A percentile compares a stretch with the other conserved stretches of the same genome.
Conservation (phyloP, 495 filamentous ascomycete genomes). For the Penicillium coffeae region DNA sequence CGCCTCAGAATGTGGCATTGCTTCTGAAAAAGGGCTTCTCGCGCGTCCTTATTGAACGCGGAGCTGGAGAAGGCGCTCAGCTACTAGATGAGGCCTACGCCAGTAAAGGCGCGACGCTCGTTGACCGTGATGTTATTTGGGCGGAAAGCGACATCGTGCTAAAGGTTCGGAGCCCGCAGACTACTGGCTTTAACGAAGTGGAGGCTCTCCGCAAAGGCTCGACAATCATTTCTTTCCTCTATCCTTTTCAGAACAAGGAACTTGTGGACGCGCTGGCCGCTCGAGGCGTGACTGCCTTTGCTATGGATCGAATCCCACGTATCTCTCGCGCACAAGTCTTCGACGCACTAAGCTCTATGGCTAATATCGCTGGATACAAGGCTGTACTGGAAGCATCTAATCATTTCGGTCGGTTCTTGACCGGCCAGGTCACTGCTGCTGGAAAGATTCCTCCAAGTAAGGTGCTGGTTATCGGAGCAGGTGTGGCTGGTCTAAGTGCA, state of each 20-base stretch:
- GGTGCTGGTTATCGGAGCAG: slow-evolving; percentile 77
- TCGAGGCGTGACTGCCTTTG: slow-evolving; percentile 63
- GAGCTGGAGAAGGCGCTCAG: slow-evolving; percentile 68
- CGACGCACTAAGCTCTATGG: slow-evolving; percentile 74
- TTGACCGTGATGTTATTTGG: slow-evolving; percentile 60
- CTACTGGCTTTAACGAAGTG: slow-evolving; percentile 53
- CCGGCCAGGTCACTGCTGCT: slow-evolving; percentile 78
- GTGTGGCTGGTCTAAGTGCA: slow-evolving; percentile 75
- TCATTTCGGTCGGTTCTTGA: slow-evolving; percentile 75
- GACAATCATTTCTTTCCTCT: slow-evolving; percentile 71
- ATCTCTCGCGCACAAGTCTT: slow-evolving; percentile 80
- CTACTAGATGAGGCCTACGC: slow-evolving; percentile 69
- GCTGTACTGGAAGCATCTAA: slow-evolving; percentile 80
- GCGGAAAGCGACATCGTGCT: slow-evolving; percentile 67
- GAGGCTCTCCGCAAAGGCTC: slow-evolving; percentile 56
- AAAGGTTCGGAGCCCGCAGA: slow-evolving; percentile 69
- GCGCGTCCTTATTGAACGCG: slow-evolving; percentile 68
- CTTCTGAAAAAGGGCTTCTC: slow-evolving; percentile 76
- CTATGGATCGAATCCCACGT: slow-evolving; percentile 81
- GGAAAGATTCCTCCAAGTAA: slow-evolving; percentile 81
- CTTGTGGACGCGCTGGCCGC: slow-evolving; percentile 64
- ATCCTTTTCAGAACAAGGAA: slow-evolving; percentile 66
- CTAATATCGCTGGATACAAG: slow-evolving; percentile 85
- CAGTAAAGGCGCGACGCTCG: slow-evolving; percentile 66
- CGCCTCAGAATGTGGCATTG: slow-evolving; percentile 71